These are phyloP conservation scores for Backusella tuberculispora DNA, from an alignment of 192 early-diverging fungal genomes.

Conservation along the genomic window DNA sequence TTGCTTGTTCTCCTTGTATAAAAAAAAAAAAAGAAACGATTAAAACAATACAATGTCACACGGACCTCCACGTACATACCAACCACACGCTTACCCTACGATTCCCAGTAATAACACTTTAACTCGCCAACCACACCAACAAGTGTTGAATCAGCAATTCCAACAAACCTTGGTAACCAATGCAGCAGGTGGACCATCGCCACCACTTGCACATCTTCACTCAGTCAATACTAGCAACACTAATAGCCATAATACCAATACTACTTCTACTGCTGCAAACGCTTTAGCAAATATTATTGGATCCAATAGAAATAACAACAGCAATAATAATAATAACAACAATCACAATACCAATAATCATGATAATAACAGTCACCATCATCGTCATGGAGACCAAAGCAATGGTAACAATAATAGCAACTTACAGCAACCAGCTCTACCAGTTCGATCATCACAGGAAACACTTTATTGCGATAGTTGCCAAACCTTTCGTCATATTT, in stretches of 20 bases:
- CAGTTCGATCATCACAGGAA: constrained; percentile 1
- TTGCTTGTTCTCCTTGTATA: no score
- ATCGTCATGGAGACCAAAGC: not conserved
- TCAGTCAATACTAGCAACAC: not conserved
- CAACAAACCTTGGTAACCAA: constrained; percentile 16
- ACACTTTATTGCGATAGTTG: constrained; percentile 11
- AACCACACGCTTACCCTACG: not conserved
- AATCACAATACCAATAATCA: not conserved
- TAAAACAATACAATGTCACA: constrained; percentile 16
- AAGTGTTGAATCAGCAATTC: not conserved
- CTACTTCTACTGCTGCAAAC: not conserved
- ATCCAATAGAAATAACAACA: constrained; percentile 7
- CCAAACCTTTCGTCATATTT: not conserved
- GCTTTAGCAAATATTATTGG: not conserved
- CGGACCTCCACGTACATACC: constrained; percentile 16
- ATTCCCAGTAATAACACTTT: constrained; percentile 13
- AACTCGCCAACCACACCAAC: constrained; percentile 1
- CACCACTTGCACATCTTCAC: constrained; percentile 9
- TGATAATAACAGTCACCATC: not conserved
- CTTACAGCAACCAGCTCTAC: not conserved
- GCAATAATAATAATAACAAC: not conserved
- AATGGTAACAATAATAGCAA: not conserved
- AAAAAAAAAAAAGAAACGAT: no score
- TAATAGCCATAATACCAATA: not conserved
- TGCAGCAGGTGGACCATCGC: not conserved